Conservation (phyloP, 176 grass and related monocot genomes). For the Carex cristatella region DNA sequence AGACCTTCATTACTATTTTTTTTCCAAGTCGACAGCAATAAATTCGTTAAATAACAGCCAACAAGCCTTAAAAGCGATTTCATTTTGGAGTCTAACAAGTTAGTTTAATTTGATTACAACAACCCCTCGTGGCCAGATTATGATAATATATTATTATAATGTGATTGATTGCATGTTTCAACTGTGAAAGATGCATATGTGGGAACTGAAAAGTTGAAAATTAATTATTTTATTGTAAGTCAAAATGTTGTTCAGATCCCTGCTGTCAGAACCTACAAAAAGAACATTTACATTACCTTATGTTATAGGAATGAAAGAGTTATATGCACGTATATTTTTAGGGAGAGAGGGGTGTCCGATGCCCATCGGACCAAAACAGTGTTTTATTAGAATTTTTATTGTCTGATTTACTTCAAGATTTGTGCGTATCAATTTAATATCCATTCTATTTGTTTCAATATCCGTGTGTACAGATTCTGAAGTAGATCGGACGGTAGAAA, state of each 20-base stretch:
- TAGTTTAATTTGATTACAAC: background rate
- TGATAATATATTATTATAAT: background rate
- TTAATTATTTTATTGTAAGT: background rate
- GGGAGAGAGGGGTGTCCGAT: too few species aligned
- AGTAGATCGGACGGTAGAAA: too few species aligned
- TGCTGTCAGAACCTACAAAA: background rate
- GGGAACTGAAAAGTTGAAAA: background rate
- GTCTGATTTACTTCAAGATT: too few species aligned
- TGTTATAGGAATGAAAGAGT: too few species aligned
- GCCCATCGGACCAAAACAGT: too few species aligned
- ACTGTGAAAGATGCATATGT: background rate
- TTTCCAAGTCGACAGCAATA: background rate
- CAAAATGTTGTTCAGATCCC: background rate
- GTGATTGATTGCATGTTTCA: background rate
- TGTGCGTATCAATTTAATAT: too few species aligned
- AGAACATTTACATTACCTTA: too few species aligned
- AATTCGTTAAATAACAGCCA: background rate
- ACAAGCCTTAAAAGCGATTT: too few species aligned
- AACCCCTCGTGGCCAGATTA: background rate
- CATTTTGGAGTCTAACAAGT: background rate
- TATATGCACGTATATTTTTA: too few species aligned
- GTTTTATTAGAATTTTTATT: too few species aligned
- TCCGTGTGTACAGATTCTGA: too few species aligned
- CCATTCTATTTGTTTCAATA: too few species aligned
- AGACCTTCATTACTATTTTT: background rate